phyloP scores from a whole-genome alignment of 1,284 basidiomycete species.

The Apiotrichum mycotoxinovorans region DNA sequence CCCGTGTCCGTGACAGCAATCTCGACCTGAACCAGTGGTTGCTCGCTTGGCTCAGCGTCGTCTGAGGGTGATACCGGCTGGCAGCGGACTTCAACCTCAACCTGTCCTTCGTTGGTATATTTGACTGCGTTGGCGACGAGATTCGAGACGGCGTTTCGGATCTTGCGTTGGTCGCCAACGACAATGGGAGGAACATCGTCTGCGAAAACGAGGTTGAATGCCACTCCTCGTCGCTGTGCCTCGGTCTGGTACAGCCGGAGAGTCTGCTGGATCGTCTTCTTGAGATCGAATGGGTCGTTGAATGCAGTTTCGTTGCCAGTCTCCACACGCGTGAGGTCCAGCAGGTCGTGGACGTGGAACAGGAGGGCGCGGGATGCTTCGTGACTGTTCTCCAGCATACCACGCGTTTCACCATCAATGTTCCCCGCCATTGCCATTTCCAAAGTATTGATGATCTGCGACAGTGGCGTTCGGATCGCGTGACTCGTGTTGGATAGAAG shows the following conservation, averaged over 20 bases:
- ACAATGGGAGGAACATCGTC: slow-evolving; percentile 59
- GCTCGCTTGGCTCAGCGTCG: slow-evolving; percentile 25
- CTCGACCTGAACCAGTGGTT: slow-evolving; percentile 60
- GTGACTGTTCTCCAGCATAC: slow-evolving; percentile 74
- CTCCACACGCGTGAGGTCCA: slow-evolving; percentile 79
- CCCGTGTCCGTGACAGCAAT: slow-evolving; percentile 74
- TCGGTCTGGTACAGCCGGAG: slow-evolving; percentile 61
- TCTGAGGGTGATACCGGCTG: neutral
- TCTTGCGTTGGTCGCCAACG: slow-evolving; percentile 69
- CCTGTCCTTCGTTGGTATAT: slow-evolving; percentile 65
- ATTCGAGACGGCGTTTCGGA: slow-evolving; percentile 76
- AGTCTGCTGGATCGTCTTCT: slow-evolving; percentile 65
- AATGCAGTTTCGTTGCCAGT: slow-evolving; percentile 74
- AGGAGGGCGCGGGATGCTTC: slow-evolving; percentile 74
- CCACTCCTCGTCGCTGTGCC: slow-evolving; percentile 63
- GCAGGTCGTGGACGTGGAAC: slow-evolving; percentile 80
- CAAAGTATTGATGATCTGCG: slow-evolving; percentile 62
- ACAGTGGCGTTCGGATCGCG: slow-evolving; percentile 58
- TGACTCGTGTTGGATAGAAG: slow-evolving; percentile 84
- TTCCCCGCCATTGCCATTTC: slow-evolving; percentile 79
- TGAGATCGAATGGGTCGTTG: slow-evolving; percentile 76
- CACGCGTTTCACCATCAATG: slow-evolving; percentile 71
- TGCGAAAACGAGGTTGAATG: slow-evolving; percentile 61
- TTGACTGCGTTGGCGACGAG: slow-evolving; percentile 81
- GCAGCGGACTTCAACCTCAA: slow-evolving; percentile 55